phyloP scores from a whole-genome alignment of 1,284 basidiomycete species.

The Hortiboletus rubellus region DNA sequence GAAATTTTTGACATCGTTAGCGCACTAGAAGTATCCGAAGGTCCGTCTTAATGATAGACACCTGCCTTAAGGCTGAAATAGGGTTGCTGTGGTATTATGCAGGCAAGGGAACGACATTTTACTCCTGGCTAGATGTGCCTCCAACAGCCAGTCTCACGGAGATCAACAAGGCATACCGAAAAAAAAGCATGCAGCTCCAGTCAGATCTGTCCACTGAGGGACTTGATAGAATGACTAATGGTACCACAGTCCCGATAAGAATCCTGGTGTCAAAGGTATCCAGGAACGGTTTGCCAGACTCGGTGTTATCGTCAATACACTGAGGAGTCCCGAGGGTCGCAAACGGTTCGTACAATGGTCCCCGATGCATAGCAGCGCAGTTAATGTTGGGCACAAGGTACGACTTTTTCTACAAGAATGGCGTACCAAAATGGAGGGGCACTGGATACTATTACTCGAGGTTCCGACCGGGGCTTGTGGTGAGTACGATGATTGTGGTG shows the following conservation, averaged over 20 bases:
- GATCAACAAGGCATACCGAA: constrained; percentile 86
- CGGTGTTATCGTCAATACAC: constrained; percentile 81
- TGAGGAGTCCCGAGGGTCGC: constrained; percentile 74
- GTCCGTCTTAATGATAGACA: constrained; percentile 37
- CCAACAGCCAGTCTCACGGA: constrained; percentile 68
- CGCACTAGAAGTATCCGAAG: constrained; percentile 80
- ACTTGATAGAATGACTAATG: constrained; percentile 12
- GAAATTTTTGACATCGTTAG: constrained; percentile 97
- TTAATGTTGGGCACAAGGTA: constrained; percentile 49
- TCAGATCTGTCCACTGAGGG: constrained; percentile 40
- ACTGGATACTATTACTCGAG: constrained; percentile 91
- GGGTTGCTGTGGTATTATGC: not conserved
- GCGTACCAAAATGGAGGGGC: constrained; percentile 86
- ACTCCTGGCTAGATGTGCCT: constrained; percentile 79
- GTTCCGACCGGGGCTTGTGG: constrained; percentile 86
- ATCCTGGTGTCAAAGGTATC: constrained; percentile 75
- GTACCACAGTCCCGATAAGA: constrained; percentile 82
- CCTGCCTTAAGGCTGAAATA: constrained; percentile 1
- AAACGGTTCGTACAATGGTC: constrained; percentile 58
- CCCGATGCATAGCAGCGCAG: not conserved
- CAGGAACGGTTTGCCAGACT: constrained; percentile 88
- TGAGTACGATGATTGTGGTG: constrained; percentile 36
- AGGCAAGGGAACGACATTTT: constrained; percentile 89
- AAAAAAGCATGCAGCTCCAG: constrained; percentile 86
- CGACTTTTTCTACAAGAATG: constrained; percentile 91